A percentile compares a stretch with the other conserved stretches of the same genome.
Conservation (phyloP, 352 stramenopile genomes). For the Phytophthora sp. region DNA sequence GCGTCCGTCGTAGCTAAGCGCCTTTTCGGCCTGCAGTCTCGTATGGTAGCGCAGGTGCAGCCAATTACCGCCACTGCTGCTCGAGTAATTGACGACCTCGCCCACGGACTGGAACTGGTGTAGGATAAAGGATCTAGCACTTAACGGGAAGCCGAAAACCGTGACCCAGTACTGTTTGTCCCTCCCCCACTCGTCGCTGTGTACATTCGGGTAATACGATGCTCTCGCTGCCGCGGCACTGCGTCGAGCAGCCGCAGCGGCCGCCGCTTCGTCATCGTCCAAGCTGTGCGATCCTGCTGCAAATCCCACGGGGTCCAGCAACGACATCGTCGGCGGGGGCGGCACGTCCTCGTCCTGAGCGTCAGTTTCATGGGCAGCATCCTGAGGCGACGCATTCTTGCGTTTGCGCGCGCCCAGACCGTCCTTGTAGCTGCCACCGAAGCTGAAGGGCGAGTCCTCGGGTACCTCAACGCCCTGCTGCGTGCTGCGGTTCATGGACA, state of each 20-base stretch:
- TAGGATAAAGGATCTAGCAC: slow-evolving; percentile 66
- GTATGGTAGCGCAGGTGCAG: slow-evolving; percentile 83
- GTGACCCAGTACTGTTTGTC: slow-evolving; percentile 89
- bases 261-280: slow-evolving; percentile 33
- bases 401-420: slow-evolving; percentile 55
- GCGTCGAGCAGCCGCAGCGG: slow-evolving; percentile 25
- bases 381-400: slow-evolving; percentile 40
- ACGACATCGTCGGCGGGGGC: slow-evolving; percentile 64
- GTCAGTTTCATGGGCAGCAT: slow-evolving; percentile 20
- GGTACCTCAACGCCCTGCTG: slow-evolving; percentile 41
- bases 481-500: slow-evolving; percentile 69
- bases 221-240: slow-evolving; percentile 29
- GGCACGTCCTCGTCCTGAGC: slow-evolving; percentile 60
- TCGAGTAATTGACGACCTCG: slow-evolving; percentile 75
- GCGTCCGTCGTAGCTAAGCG: slow-evolving; percentile 71
- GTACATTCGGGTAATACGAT: slow-evolving; percentile 55
- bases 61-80: slow-evolving; percentile 73
- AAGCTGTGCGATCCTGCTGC: slow-evolving; percentile 40
- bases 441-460: slow-evolving; percentile 73
- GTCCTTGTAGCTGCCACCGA: slow-evolving; percentile 50
- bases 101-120: slow-evolving; percentile 80
- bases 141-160: slow-evolving; percentile 77
- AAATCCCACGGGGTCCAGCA: slow-evolving; percentile 53
- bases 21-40: slow-evolving; percentile 81
- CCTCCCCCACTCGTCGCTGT: slow-evolving; percentile 76